Conservation (phyloP, 106 monocot genomes). For the Chionographis japonica region DNA sequence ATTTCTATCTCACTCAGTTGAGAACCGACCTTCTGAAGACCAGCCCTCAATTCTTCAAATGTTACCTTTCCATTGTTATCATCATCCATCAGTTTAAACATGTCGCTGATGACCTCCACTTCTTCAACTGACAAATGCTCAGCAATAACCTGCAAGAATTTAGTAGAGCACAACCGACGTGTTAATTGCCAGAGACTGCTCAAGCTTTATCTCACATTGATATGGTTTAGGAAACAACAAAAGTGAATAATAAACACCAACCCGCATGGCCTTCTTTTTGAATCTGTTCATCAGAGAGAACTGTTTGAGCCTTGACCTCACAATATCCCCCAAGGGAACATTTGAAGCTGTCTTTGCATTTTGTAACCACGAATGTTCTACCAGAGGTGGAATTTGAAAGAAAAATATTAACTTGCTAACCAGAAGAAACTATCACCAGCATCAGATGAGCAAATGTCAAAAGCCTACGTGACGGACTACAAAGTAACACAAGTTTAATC, state of each 20-base stretch:
- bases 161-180: neutral
- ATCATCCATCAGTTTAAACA: slow-evolving; percentile 68
- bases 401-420: neutral
- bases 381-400: neutral
- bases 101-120: slow-evolving; percentile 59
- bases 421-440: neutral
- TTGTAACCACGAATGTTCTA: slow-evolving; percentile 71
- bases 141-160: slow-evolving; percentile 52
- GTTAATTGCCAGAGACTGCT: neutral
- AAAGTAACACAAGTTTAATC: no score
- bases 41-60: slow-evolving; percentile 66
- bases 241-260: slow-evolving; percentile 15
- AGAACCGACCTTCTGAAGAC: slow-evolving; percentile 68
- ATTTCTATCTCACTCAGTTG: slow-evolving; percentile 63
- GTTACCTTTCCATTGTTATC: slow-evolving; percentile 64
- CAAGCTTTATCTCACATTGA: neutral
- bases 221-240: no score
- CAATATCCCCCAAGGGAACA: slow-evolving; percentile 67
- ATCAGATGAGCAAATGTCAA: neutral
- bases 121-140: slow-evolving; percentile 67
- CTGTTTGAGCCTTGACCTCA: slow-evolving; percentile 65
- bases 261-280: slow-evolving; percentile 76
- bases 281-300: slow-evolving; percentile 76
- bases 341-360: slow-evolving; percentile 47
- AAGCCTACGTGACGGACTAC: no score